Evolutionary conservation across 352 stramenopile species (phyloP).

Genomic region (Phytophthora palmivora): DNA sequence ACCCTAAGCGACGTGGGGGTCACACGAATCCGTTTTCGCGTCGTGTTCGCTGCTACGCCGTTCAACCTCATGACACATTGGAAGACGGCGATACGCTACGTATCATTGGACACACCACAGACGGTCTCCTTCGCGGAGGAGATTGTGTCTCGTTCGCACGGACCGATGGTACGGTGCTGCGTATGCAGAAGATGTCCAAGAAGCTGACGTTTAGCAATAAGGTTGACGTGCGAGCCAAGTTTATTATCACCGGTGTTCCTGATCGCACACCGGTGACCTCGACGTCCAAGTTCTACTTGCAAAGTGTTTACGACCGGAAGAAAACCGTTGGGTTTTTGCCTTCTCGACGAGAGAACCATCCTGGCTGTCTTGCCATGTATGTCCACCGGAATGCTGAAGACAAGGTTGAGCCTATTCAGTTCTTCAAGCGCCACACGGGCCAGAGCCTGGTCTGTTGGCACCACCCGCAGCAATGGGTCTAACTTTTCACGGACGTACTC

Average conservation of each 20-base stretch:
- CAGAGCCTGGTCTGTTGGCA: slow-evolving; percentile 24
- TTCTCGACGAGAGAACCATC: slow-evolving; percentile 40
- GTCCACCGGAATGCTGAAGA: slow-evolving; percentile 56
- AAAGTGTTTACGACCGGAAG: slow-evolving; percentile 73
- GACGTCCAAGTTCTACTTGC: slow-evolving; percentile 75
- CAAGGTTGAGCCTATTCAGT: slow-evolving; percentile 71
- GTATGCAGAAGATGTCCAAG: slow-evolving; percentile 67
- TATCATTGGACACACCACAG: slow-evolving; percentile 68
- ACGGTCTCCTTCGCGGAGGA: slow-evolving; percentile 59
- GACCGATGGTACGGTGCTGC: slow-evolving; percentile 60
- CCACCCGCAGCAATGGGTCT: slow-evolving; percentile 34
- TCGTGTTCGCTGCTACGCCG: slow-evolving; percentile 50
- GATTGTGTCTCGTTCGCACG: slow-evolving; percentile 70
- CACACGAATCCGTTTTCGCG: slow-evolving; percentile 64
- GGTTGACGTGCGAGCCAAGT: slow-evolving; percentile 69
- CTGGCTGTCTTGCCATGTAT: slow-evolving; percentile 67
- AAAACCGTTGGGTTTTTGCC: slow-evolving; percentile 70
- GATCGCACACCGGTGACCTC: slow-evolving; percentile 65
- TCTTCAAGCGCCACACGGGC: slow-evolving; percentile 54
- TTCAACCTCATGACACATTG: slow-evolving; percentile 39
- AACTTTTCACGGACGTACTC: slow-evolving; percentile 2
- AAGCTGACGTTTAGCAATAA: slow-evolving; percentile 76
- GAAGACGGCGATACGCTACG: slow-evolving; percentile 55
- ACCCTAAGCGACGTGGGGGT: slow-evolving; percentile 38
- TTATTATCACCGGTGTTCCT: slow-evolving; percentile 70